Conservation (phyloP, 768 basidiomycete species). For the Leucogyrophana mollusca region DNA sequence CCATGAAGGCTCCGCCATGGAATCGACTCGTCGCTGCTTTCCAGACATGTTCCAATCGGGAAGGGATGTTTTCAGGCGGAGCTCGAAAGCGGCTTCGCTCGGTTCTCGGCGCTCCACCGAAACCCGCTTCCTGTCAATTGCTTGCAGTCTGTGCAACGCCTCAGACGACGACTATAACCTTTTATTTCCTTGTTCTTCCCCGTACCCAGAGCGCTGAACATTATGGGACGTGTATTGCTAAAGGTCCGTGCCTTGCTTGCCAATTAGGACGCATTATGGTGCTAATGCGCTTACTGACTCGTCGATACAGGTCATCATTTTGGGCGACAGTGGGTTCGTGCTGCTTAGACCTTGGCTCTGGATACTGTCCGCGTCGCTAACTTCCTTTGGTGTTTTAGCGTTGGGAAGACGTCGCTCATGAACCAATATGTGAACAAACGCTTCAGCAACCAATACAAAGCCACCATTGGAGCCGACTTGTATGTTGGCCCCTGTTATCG, state of each 20-base stretch:
- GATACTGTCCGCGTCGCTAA: slow-evolving; percentile 4
- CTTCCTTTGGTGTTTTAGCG: slow-evolving; percentile 45
- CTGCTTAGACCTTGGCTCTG: slow-evolving; percentile 5
- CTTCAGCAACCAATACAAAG: slow-evolving; percentile 99
- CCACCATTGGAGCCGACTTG: slow-evolving; percentile 98
- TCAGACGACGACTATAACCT: slow-evolving; percentile 6
- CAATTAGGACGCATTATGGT: slow-evolving; percentile 7
- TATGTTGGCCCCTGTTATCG: slow-evolving; percentile 39
- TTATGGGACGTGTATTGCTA: slow-evolving; percentile 84
- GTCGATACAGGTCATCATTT: slow-evolving; percentile 84
- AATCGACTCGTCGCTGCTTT: neutral
- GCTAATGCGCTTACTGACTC: slow-evolving; percentile 7
- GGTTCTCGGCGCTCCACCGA: slow-evolving; percentile 20
- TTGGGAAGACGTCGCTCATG: slow-evolving; percentile 99
- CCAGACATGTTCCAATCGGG: too few relatives aligned
- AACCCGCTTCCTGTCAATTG: slow-evolving; percentile 8
- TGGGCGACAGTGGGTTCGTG: slow-evolving; percentile 93
- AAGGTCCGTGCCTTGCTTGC: slow-evolving; percentile 51
- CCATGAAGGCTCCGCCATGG: slow-evolving; percentile 83
- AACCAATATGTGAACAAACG: slow-evolving; percentile 99
- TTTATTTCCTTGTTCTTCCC: neutral
- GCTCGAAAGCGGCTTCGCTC: slow-evolving; percentile 20
- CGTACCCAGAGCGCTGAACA: slow-evolving; percentile 3
- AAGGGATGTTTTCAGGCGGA: slow-evolving; percentile 19
- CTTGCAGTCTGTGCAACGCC: slow-evolving; percentile 6